Percentiles rank a stretch among this genome's conserved stretches.
Evolutionary conservation across 768 basidiomycete species (phyloP).

Genomic region (Pisolithus marmoratus): DNA sequence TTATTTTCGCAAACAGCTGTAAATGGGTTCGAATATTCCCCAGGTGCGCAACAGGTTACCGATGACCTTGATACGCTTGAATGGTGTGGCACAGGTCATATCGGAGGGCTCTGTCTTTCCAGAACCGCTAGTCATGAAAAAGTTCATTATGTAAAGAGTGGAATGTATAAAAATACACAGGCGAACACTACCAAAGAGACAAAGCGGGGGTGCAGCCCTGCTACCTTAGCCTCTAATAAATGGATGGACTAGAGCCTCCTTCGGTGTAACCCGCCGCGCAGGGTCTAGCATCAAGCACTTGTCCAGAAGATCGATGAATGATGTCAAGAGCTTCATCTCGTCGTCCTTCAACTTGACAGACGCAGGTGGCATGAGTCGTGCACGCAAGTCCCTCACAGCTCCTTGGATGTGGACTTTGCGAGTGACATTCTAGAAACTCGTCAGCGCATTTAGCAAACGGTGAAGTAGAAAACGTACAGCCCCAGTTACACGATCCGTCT

Average conservation of each 20-base stretch:
- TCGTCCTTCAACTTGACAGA: conserved; percentile 82
- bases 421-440: conserved; percentile 57
- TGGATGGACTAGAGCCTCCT: conserved; percentile 82
- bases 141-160: too few species aligned
- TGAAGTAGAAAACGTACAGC: conserved; percentile 48
- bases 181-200: conserved; percentile 9
- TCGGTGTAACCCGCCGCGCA: conserved; percentile 77
- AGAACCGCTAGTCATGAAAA: too few species aligned
- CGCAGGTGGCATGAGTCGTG: conserved; percentile 75
- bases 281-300: conserved; percentile 88
- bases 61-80: too few species aligned
- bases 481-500: conserved; percentile 79
- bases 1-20: too few species aligned
- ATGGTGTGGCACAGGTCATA: too few species aligned
- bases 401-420: conserved; percentile 81
- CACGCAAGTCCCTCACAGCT: conserved; percentile 72
- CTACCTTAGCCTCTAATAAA: conserved; percentile 60
- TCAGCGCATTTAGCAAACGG: conserved; percentile 4
- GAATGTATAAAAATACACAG: conserved; percentile 20
- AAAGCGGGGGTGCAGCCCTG: neutral
- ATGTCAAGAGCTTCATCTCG: conserved; percentile 69
- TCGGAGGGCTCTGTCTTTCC: too few species aligned
- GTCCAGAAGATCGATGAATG: conserved; percentile 88
- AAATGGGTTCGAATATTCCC: too few species aligned
- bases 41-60: too few species aligned